Percentiles rank a stretch among this genome's conserved stretches.
Conservation (phyloP, 371 early-diverging fungal species). For the Thermomucor indicae-seudaticae region DNA sequence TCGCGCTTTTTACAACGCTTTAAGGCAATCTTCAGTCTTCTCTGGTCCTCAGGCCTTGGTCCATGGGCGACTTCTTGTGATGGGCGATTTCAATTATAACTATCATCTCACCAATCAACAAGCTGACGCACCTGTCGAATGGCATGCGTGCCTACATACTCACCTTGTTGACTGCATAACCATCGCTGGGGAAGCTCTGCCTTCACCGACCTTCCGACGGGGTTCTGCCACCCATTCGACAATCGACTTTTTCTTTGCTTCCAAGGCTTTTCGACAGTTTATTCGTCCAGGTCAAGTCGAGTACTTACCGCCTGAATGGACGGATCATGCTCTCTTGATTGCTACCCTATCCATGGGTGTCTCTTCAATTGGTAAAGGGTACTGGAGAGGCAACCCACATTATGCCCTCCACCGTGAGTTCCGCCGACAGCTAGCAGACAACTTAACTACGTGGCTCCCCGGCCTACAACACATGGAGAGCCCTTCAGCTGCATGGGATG, state of each 20-base stretch:
- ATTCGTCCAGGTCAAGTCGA: neutral
- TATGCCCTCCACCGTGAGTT: neutral
- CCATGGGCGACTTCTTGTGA: neutral
- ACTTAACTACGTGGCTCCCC: neutral
- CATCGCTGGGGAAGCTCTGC: neutral
- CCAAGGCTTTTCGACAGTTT: neutral
- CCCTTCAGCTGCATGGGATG: constrained; percentile 3
- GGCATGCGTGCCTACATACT: neutral
- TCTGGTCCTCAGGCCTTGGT: too few species aligned
- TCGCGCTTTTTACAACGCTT: too few species aligned
- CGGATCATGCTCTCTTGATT: constrained; percentile 7
- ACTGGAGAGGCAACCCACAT: constrained; percentile 4
- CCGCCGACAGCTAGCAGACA: neutral
- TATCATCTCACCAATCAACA: neutral
- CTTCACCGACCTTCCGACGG: constrained; percentile 2
- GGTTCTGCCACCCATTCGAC: constrained; percentile 1
- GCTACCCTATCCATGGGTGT: neutral
- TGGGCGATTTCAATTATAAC: constrained; percentile 7
- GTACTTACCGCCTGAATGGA: neutral
- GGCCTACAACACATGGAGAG: neutral
- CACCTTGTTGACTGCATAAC: constrained; percentile 3
- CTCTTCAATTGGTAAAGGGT: constrained; percentile 1
- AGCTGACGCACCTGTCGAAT: neutral
- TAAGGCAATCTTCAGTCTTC: too few species aligned
- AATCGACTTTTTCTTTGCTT: constrained; percentile 6